These are phyloP conservation scores for Psilocybe subaeruginosa DNA, from an alignment of 768 basidiomycete genomes.

Conservation along the genomic window DNA sequence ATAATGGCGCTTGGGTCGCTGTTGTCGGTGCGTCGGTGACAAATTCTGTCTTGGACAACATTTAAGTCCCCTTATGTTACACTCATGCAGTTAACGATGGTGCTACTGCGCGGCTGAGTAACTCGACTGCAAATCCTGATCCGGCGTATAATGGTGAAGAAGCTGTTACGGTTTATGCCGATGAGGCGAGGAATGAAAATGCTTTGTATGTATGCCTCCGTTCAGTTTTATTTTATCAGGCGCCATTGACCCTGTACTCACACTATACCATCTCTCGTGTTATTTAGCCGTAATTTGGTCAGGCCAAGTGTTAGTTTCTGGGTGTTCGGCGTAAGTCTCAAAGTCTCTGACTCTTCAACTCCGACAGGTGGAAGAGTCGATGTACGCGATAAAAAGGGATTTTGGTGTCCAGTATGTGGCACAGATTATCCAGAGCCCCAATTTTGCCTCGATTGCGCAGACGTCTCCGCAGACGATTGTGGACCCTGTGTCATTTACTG, in stretches of 20 bases:
- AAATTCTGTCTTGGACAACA: no score
- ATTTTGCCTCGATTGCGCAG: constrained; percentile 37
- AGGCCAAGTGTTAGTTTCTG: constrained; percentile 33
- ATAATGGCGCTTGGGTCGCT: constrained; percentile 55
- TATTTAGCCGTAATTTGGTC: constrained; percentile 31
- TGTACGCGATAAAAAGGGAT: background rate
- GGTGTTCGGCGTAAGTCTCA: constrained; percentile 31
- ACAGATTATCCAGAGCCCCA: constrained; percentile 14
- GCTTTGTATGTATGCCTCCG: constrained; percentile 47
- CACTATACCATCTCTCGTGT: background rate
- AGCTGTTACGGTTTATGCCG: constrained; percentile 52
- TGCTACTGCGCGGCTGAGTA: constrained; percentile 37
- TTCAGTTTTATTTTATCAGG: background rate
- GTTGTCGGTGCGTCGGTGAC: constrained; percentile 42
- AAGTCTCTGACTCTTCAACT: no score
- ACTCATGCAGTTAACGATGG: constrained; percentile 39
- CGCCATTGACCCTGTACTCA: background rate
- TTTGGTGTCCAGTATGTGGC: constrained; percentile 20
- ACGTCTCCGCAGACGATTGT: constrained; percentile 54
- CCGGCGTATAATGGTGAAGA: constrained; percentile 46
- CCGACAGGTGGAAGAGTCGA: no score
- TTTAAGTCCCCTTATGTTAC: no score
- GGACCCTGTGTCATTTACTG: constrained; percentile 49
- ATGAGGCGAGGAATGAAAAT: constrained; percentile 61
- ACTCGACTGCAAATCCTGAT: constrained; percentile 41